A percentile compares a stretch with the other conserved stretches of the same genome.
Evolutionary conservation across 805 yeast genomes (phyloP).

Genomic region (Zygosaccharomyces lentus): DNA sequence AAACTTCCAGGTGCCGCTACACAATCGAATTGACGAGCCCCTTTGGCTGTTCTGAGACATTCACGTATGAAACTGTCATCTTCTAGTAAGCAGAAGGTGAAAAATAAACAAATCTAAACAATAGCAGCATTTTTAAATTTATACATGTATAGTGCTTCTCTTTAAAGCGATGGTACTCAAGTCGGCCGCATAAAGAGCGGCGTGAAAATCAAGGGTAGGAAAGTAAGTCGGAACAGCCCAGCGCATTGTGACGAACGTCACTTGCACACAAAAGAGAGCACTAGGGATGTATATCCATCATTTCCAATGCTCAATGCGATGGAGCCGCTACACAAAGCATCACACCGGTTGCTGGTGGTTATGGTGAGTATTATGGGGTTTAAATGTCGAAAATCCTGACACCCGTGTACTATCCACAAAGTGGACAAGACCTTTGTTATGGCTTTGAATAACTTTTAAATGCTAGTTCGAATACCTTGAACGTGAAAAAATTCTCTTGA

Average conservation of each 20-base stretch:
- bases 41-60: slow-evolving; percentile 37
- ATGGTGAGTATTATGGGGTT: background rate
- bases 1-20: slow-evolving; percentile 87
- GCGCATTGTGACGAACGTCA: too few species aligned
- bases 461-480: too few species aligned
- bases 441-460: too few species aligned
- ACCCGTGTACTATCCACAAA: slow-evolving; percentile 3
- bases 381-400: slow-evolving; percentile 2
- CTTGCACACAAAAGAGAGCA: background rate
- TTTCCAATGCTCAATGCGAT: background rate
- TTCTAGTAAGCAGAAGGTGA: background rate
- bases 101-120: background rate
- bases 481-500: too few species aligned
- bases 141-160: background rate
- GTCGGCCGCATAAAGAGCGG: background rate
- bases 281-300: background rate
- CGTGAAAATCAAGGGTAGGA: background rate
- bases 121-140: background rate
- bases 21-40: slow-evolving; percentile 44
- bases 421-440: background rate
- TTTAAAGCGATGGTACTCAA: background rate
- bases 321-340: background rate
- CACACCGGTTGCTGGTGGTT: background rate
- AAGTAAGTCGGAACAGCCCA: too few species aligned
- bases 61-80: slow-evolving; percentile 11